Percentiles rank a stretch among this genome's conserved stretches.
Evolutionary conservation across 495 filamentous ascomycete genomes (phyloP).

Genomic region (Cladorrhinum samala): DNA sequence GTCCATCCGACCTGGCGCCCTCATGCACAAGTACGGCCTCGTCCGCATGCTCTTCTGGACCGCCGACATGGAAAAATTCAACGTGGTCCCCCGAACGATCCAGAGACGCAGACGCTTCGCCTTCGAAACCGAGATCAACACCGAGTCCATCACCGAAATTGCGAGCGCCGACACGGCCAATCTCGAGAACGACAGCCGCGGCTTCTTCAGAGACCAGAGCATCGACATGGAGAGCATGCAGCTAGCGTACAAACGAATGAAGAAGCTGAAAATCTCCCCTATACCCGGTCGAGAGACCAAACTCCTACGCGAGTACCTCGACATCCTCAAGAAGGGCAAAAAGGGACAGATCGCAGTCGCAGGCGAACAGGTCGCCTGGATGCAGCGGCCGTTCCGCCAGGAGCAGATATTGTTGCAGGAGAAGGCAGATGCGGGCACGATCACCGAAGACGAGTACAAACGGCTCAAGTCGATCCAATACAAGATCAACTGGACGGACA

Average conservation of each 20-base stretch:
- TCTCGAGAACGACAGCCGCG: not conserved
- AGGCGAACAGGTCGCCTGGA: slow-evolving; percentile 18
- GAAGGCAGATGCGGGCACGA: slow-evolving; percentile 13
- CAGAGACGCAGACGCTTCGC: slow-evolving; percentile 46
- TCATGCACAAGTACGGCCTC: slow-evolving; percentile 58
- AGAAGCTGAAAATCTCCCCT: slow-evolving; percentile 22
- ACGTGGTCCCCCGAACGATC: slow-evolving; percentile 48
- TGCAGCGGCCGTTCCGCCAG: slow-evolving; percentile 25
- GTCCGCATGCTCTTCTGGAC: slow-evolving; percentile 68
- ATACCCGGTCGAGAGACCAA: slow-evolving; percentile 26
- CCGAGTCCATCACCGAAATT: slow-evolving; percentile 41
- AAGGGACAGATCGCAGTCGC: not conserved
- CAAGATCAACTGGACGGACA: slow-evolving; percentile 22
- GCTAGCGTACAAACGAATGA: slow-evolving; percentile 29
- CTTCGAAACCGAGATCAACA: slow-evolving; percentile 51
- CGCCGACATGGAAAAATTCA: slow-evolving; percentile 42
- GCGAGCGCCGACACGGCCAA: slow-evolving; percentile 25
- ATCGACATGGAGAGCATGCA: slow-evolving; percentile 31
- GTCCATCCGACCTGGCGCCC: slow-evolving; percentile 31
- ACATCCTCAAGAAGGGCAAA: slow-evolving; percentile 9
- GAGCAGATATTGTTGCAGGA: slow-evolving; percentile 29
- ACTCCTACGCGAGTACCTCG: slow-evolving; percentile 21
- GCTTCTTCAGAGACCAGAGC: slow-evolving; percentile 24
- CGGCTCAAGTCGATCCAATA: slow-evolving; percentile 16
- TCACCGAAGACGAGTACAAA: slow-evolving; percentile 17